Percentiles rank a stretch among this genome's conserved stretches.
These are phyloP conservation scores for Aspergillus latus DNA, from an alignment of 2,329 filamentous ascomycete species.

Conservation along the genomic window DNA sequence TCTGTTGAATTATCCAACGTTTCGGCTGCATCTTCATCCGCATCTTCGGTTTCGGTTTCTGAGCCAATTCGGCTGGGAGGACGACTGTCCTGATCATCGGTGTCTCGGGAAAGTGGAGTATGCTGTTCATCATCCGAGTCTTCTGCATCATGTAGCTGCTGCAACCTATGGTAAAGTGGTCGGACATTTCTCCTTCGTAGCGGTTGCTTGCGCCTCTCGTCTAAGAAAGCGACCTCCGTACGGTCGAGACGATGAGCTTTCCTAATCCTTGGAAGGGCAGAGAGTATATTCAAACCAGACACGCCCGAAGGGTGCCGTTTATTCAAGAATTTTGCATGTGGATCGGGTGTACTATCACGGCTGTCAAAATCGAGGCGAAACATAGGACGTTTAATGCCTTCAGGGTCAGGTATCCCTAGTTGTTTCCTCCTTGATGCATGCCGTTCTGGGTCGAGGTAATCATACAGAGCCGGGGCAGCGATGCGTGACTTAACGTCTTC, in stretches of 20 bases:
- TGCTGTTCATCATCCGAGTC: conserved; percentile 83
- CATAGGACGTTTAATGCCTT: conserved; percentile 57
- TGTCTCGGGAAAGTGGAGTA: conserved; percentile 69
- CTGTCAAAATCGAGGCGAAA: conserved; percentile 60
- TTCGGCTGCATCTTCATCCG: conserved; percentile 40
- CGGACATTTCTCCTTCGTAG: conserved; percentile 65
- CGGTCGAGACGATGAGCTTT: conserved; percentile 62
- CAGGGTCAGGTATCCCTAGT: conserved; percentile 71
- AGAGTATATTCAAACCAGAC: conserved; percentile 57
- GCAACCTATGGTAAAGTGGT: conserved; percentile 76
- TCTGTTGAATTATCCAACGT: conserved; percentile 19
- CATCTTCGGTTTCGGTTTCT: conserved; percentile 51
- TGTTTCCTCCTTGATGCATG: conserved; percentile 77
- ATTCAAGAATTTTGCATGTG: conserved; percentile 41
- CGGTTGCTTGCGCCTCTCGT: conserved; percentile 63
- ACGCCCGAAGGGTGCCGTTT: conserved; percentile 40
- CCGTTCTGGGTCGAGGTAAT: conserved; percentile 78
- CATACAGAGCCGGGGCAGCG: conserved; percentile 74
- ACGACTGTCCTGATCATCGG: conserved; percentile 80
- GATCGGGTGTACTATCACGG: conserved; percentile 63
- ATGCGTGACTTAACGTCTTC: conserved; percentile 86
- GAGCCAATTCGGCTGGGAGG: conserved; percentile 69
- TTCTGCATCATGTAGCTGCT: conserved; percentile 71
- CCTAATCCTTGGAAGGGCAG: conserved; percentile 68
- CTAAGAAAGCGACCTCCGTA: conserved; percentile 63